A percentile compares a stretch with the other conserved stretches of the same genome.
phyloP scores from a whole-genome alignment of 2,329 filamentous ascomycete genomes.

The Talaromyces sp. region DNA sequence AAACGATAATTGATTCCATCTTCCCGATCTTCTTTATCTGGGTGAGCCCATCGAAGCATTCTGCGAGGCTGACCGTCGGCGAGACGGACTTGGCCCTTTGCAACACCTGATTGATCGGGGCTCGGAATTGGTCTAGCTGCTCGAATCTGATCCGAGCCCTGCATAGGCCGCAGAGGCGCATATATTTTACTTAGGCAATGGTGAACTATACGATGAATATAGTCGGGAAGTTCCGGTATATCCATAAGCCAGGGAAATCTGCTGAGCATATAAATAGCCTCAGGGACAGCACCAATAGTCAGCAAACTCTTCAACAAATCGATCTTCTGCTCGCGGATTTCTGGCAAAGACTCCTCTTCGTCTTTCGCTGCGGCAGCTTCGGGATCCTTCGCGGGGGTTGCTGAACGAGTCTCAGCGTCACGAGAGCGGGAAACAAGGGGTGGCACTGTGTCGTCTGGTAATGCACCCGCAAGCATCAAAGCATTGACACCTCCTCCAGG shows the following conservation, averaged over 20 bases:
- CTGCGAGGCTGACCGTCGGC: conserved; percentile 60
- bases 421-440: conserved; percentile 41
- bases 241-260: conserved; percentile 91
- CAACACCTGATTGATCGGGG: conserved; percentile 63
- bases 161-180: conserved; percentile 48
- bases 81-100: conserved; percentile 67
- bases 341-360: conserved; percentile 54
- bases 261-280: conserved; percentile 87
- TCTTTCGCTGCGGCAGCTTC: conserved; percentile 43
- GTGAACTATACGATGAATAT: conserved; percentile 79
- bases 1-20: conserved; percentile 78
- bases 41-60: conserved; percentile 75
- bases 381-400: conserved; percentile 53
- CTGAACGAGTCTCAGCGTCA: conserved; percentile 51
- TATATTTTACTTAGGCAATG: conserved; percentile 78
- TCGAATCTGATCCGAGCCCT: conserved; percentile 39
- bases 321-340: conserved; percentile 84
- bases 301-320: conserved; percentile 78
- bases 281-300: conserved; percentile 86
- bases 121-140: conserved; percentile 52
- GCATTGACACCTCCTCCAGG: conserved; percentile 76
- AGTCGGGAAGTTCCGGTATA: conserved; percentile 72
- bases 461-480: conserved; percentile 77
- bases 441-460: conserved; percentile 73
- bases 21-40: conserved; percentile 71